Percentiles rank a stretch among this genome's conserved stretches.
Evolutionary conservation across 345 rosid species (phyloP).

Genomic region (Isatis tinctoria): DNA sequence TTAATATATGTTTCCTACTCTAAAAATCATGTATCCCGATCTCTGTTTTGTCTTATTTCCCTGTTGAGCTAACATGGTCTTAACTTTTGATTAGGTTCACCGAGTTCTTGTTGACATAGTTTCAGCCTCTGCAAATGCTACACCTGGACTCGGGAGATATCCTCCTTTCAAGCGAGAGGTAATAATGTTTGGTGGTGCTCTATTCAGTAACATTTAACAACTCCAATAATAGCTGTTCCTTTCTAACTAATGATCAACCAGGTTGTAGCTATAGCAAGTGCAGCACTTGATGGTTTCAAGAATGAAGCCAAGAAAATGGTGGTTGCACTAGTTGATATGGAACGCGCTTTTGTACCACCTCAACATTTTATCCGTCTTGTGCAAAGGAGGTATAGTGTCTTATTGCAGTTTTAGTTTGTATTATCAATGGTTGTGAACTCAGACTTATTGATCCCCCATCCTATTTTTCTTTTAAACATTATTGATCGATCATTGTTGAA

Average conservation of each 20-base stretch:
- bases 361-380: constrained; percentile 98
- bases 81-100: constrained; percentile 63
- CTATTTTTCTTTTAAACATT: neutral
- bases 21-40: neutral
- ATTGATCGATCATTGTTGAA: neutral
- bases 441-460: neutral
- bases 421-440: neutral
- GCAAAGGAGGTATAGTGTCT: constrained; percentile 41
- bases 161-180: constrained; percentile 98
- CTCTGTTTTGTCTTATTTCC: neutral
- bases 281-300: constrained; percentile 92
- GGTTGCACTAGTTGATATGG: constrained; percentile 97
- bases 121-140: constrained; percentile 84
- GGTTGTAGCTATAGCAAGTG: constrained; percentile 89
- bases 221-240: neutral
- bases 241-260: constrained; percentile 27
- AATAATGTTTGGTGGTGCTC: constrained; percentile 3
- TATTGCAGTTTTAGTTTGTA: neutral
- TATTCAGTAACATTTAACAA: neutral
- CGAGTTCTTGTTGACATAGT: constrained; percentile 88
- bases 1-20: neutral
- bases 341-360: constrained; percentile 99
- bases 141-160: constrained; percentile 98
- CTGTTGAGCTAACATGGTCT: constrained; percentile 6
- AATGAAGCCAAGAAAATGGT: constrained; percentile 95